Conservation (phyloP, 345 rosid genomes). For the Gossypium turneri region DNA sequence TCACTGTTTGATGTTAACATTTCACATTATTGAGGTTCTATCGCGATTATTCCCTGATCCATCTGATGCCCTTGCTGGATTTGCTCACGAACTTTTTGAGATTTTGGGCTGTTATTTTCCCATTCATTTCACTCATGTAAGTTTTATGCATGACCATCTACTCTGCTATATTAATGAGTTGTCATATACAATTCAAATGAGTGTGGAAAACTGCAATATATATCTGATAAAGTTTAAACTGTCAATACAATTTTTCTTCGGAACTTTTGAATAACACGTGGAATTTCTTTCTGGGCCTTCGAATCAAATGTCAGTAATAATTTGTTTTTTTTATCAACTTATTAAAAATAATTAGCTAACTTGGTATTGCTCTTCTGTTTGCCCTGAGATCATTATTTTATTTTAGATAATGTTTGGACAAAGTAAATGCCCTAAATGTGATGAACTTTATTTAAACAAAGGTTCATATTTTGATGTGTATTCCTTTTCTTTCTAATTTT, state of each 20-base stretch:
- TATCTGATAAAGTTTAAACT: slow-evolving; percentile 6
- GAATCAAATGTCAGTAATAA: background rate
- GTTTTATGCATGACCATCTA: slow-evolving; percentile 22
- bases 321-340: background rate
- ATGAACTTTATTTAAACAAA: background rate
- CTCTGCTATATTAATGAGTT: slow-evolving; percentile 5
- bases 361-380: background rate
- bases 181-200: background rate
- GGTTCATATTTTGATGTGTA: background rate
- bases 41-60: slow-evolving; percentile 62
- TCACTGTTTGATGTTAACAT: slow-evolving; percentile 67
- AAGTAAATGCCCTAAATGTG: background rate
- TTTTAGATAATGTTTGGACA: background rate
- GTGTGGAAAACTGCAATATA: background rate
- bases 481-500: background rate
- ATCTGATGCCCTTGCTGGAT: slow-evolving; percentile 53
- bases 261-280: background rate
- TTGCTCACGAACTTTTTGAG: slow-evolving; percentile 56
- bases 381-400: background rate
- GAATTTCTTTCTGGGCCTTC: background rate
- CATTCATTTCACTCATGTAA: slow-evolving; percentile 90
- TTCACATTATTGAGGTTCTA: slow-evolving; percentile 69
- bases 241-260: background rate
- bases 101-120: slow-evolving; percentile 79
- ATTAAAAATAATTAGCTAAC: background rate